Conservation (phyloP, 2,329 filamentous ascomycete genomes). For the Ceratocystis ficicola region DNA sequence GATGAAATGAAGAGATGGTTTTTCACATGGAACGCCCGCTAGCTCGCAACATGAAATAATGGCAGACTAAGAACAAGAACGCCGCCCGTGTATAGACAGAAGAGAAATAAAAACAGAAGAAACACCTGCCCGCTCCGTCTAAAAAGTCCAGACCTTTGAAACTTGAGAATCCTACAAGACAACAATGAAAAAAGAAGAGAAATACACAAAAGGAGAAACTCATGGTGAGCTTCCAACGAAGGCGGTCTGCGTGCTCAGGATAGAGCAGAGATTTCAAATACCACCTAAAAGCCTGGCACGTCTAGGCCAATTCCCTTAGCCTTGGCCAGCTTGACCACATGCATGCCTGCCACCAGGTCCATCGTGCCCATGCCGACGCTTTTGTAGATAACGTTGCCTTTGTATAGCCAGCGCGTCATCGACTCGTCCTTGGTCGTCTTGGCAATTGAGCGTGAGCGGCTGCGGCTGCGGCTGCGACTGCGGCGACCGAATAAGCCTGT, state of each 20-base stretch:
- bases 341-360: conserved; percentile 51
- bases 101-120: not conserved
- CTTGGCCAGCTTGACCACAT: conserved; percentile 44
- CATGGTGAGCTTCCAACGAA: not conserved
- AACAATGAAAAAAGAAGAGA: not conserved
- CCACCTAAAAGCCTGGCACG: conserved; percentile 39
- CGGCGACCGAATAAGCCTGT: conserved; percentile 23
- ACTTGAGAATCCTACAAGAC: too few relatives aligned
- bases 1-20: not conserved
- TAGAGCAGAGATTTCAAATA: not conserved
- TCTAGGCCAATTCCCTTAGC: conserved; percentile 43
- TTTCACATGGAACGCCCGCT: not conserved
- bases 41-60: not conserved
- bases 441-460: conserved; percentile 5
- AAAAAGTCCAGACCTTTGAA: not conserved
- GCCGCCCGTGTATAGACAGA: too few relatives aligned
- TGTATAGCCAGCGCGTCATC: conserved; percentile 44
- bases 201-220: not conserved
- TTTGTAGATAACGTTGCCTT: conserved; percentile 57
- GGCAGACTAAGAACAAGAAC: too few relatives aligned
- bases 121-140: not conserved
- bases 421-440: conserved; percentile 39
- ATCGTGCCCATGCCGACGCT: conserved; percentile 54
- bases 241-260: not conserved
- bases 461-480: conserved; percentile 22